phyloP scores from a whole-genome alignment of 2,329 filamentous ascomycete species.

The Uncinocarpus reesii region DNA sequence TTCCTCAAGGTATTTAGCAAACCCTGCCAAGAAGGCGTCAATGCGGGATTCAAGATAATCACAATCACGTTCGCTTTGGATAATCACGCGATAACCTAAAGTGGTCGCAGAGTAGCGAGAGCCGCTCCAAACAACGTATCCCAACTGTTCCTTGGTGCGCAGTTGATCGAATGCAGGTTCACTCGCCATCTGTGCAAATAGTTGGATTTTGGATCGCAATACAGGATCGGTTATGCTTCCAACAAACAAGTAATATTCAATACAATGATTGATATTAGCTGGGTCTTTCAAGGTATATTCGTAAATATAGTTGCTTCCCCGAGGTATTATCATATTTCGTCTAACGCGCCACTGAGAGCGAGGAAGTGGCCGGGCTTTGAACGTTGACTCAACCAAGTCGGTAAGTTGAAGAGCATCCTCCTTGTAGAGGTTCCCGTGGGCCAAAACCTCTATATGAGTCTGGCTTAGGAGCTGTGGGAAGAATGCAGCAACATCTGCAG shows the following conservation, averaged over 20 bases:
- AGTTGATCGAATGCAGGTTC: constrained; percentile 93
- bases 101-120: constrained; percentile 62
- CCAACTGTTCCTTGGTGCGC: constrained; percentile 91
- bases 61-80: constrained; percentile 82
- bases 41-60: constrained; percentile 79
- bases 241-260: constrained; percentile 66
- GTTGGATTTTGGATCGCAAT: constrained; percentile 63
- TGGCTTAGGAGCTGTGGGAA: constrained; percentile 71
- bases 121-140: constrained; percentile 89
- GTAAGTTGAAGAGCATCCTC: constrained; percentile 82
- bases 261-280: constrained; percentile 78
- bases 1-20: constrained; percentile 54
- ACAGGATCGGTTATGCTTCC: constrained; percentile 59
- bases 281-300: constrained; percentile 71
- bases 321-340: constrained; percentile 65
- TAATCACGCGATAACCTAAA: constrained; percentile 75
- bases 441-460: constrained; percentile 75
- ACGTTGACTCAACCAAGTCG: constrained; percentile 64
- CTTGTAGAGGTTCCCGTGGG: constrained; percentile 87
- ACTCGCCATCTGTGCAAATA: constrained; percentile 81
- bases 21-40: constrained; percentile 66
- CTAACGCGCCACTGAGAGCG: constrained; percentile 68
- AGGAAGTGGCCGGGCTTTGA: constrained; percentile 65
- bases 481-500: constrained; percentile 64
- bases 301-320: constrained; percentile 74